Percentiles rank a stretch among this genome's conserved stretches.
These are phyloP conservation scores for Suhomyces taliae DNA, from an alignment of 1,139 yeast species.

Conservation along the genomic window DNA sequence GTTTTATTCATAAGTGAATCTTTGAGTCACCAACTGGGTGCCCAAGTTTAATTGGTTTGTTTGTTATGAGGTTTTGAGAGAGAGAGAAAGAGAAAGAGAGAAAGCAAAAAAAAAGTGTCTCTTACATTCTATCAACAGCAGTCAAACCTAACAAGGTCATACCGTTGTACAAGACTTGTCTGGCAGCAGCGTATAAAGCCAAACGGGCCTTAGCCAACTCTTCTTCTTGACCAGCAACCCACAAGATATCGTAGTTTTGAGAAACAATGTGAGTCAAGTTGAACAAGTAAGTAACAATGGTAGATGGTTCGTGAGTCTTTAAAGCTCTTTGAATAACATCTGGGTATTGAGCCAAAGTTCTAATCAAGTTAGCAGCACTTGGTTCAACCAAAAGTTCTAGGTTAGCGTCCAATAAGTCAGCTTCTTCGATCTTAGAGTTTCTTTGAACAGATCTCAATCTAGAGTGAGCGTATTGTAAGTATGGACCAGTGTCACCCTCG, in stretches of 20 bases:
- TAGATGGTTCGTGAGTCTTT: conserved; percentile 88
- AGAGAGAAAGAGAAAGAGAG: no score
- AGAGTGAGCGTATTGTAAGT: conserved; percentile 97
- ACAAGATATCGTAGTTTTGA: conserved; percentile 88
- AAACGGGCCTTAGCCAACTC: conserved; percentile 89
- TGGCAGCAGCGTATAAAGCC: conserved; percentile 88
- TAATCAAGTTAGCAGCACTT: conserved; percentile 68
- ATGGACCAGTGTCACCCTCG: conserved; percentile 99
- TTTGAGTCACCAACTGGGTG: no score
- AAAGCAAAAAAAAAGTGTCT: not conserved
- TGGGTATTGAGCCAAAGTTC: conserved; percentile 87
- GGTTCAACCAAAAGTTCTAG: conserved; percentile 73
- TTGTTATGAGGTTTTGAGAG: no score
- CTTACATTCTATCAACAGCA: conserved; percentile 96
- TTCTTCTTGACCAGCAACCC: conserved; percentile 96
- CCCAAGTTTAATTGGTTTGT: not conserved
- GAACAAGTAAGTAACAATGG: conserved; percentile 91
- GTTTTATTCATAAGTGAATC: no score
- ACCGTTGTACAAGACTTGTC: conserved; percentile 89
- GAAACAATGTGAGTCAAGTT: conserved; percentile 91
- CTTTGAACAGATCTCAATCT: conserved; percentile 95
- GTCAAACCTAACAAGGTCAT: conserved; percentile 89
- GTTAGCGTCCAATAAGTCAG: conserved; percentile 59
- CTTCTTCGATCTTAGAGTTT: conserved; percentile 59
- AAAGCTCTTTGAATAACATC: conserved; percentile 83